Base-by-base conservation (phyloP, 345 rosid genomes). In the Eucalyptus marginata region DNA sequence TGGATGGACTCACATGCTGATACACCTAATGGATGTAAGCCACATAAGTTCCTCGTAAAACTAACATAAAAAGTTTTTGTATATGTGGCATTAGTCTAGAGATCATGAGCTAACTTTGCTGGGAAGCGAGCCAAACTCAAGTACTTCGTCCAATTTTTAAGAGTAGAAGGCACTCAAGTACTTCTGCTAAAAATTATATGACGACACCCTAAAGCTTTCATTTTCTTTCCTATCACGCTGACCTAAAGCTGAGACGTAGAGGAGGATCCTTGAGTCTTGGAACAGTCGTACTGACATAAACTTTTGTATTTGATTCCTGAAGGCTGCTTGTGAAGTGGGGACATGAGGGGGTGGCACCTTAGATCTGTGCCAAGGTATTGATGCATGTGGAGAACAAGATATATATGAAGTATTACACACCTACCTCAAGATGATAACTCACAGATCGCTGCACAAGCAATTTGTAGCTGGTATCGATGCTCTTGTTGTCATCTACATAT, bases 71-170 rank as follows among this genome's bases (percentile, higher is more conserved):
- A 33, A 3, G 13, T 71, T 33, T 33, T 71, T 36, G 81, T 27
- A 76, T 76, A 76, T 76, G 47, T 76, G 84, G 84, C 84, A 76
- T 20, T 40, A 40, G 29, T 76, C 47, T 76, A 20, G 84, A 40
- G 29, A 76, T 76, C 43, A 76, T 22, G 47, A 76, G 29, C 47
- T 76, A 49, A 52, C 96, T 93, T 94, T 91, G 93, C 93, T 90
- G 94, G 64, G 71, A 94, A 94, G 95, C 88, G 47, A 76, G 84
- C 84, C 84, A 76, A 76, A 36, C 84, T 76, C 47, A 76, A 76
- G 84, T 36, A 76, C 24, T 18, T 76, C 84, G 44, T 44, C 84
- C 47, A 76, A 59, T 87, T 88, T 88, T 71, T 44, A 79, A 88
- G 64, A 58, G 56, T 88, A 52, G 71, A 88, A 88, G 89, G 89